Base-by-base conservation (phyloP, 2,329 filamentous ascomycete species). In the Stagonosporopsis cucurbitacearum region DNA sequence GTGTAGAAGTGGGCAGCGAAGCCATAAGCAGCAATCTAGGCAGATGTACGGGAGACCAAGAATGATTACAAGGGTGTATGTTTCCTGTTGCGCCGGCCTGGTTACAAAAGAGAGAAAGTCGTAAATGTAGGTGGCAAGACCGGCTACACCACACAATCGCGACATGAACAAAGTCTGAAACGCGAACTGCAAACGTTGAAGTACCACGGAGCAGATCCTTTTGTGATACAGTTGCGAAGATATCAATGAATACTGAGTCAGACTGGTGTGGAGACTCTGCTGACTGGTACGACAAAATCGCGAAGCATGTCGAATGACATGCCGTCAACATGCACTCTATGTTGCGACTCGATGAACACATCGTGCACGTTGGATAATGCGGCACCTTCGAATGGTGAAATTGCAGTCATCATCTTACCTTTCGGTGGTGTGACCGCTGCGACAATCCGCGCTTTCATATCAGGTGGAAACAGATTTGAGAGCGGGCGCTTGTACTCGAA, bases 271-370 rank as follows among this genome's bases (percentile, higher is more conserved):
- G 55, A 58, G 6, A 68, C 50, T 44, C 60, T 50, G 13, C 58
- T 64, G 25, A 30, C 32, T 0, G 71, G 63, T 40, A 66, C 58
- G 17, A 62, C 55, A 13, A 73, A 65, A 51, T 73, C 67, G 41
- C 64, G 55, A 5, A 73, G 43, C 63, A 75, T 70, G 47, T 75
- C 73, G 42, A 75, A 75, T 0, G 70, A 69, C 64, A 74, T 65
- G 43, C 73, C 73, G 39, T 75, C 72, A 22, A 75, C 67, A 11
- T 64, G 60, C 13, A 75, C 66, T 12, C 70, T 58, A 3, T 72
- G 69, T 25, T 72, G 69, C 19, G 69, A 68, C 39, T 75, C 69
- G 17, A 74, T 58, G 30, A 67, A 62, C 1, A 73, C 63, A 43
- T 75, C 64, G 46, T 74, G 68, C 0, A 74, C 69, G 28, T 66